A percentile compares a stretch with the other conserved stretches of the same genome.
These are phyloP conservation scores for Hypoxylon subgilvum DNA, from an alignment of 495 filamentous ascomycete genomes.

Conservation along the genomic window DNA sequence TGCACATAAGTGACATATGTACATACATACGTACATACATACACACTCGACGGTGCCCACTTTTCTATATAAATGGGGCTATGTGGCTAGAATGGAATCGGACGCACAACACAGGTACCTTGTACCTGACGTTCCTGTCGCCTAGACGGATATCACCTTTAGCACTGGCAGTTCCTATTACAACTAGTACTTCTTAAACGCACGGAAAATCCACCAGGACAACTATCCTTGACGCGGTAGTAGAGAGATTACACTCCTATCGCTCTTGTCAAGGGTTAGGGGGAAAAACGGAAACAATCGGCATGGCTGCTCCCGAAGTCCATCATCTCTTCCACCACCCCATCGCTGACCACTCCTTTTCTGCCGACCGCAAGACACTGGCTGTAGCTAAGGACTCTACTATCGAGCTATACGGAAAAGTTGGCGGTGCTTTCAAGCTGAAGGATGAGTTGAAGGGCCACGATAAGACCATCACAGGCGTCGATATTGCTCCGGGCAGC, in stretches of 20 bases:
- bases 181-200: too few relatives aligned
- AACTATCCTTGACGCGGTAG: constrained; percentile 66
- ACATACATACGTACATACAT: not conserved
- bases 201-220: too few relatives aligned
- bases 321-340: constrained; percentile 97
- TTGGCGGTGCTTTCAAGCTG: constrained; percentile 77
- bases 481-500: constrained; percentile 89
- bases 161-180: too few relatives aligned
- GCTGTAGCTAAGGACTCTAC: constrained; percentile 89
- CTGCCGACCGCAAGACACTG: constrained; percentile 83
- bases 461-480: constrained; percentile 93
- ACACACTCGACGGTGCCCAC: not conserved
- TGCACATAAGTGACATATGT: not conserved
- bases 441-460: constrained; percentile 93
- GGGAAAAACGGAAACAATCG: constrained; percentile 15
- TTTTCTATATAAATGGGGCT: too few relatives aligned
- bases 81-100: too few relatives aligned
- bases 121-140: too few relatives aligned
- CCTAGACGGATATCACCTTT: too few relatives aligned
- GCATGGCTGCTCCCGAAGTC: constrained; percentile 84
- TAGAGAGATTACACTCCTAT: constrained; percentile 99
- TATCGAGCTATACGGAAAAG: constrained; percentile 83
- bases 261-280: constrained; percentile 40
- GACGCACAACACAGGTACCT: too few relatives aligned
- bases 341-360: constrained; percentile 98